Evolutionary conservation across 306 rosid species (phyloP).

Genomic region (Corylus heterophylla): DNA sequence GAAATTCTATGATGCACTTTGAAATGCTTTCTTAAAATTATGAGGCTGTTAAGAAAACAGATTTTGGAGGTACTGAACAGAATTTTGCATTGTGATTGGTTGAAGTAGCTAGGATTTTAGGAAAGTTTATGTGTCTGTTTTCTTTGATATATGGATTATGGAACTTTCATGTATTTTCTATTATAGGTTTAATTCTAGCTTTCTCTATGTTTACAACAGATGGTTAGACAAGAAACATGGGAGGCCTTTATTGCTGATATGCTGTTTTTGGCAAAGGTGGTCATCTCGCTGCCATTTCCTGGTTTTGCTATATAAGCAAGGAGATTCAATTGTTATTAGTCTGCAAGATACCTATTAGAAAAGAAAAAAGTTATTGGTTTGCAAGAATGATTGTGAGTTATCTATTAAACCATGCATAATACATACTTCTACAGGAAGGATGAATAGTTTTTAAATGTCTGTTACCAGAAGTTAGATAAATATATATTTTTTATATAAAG

Average conservation of each 20-base stretch:
- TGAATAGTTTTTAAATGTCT: not conserved
- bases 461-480: not conserved
- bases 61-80: not conserved
- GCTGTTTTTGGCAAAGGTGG: conserved; percentile 78
- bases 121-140: not conserved
- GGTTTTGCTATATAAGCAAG: conserved; percentile 1
- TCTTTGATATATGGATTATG: not conserved
- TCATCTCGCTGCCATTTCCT: conserved; percentile 5
- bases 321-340: not conserved
- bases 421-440: conserved; percentile 13
- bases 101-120: not conserved
- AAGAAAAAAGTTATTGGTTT: not conserved
- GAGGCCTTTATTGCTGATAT: conserved; percentile 69
- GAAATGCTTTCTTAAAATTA: not conserved
- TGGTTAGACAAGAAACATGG: conserved; percentile 78
- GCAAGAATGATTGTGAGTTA: not conserved
- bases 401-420: conserved; percentile 9
- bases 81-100: not conserved
- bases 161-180: not conserved
- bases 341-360: not conserved
- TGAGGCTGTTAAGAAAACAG: not conserved
- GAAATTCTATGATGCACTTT: not conserved
- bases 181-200: not conserved
- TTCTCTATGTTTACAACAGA: conserved; percentile 43
- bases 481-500: conserved; percentile 13